phyloP scores from a whole-genome alignment of 2,329 filamentous ascomycete genomes.

The Nothophaeocryptopus gaeumannii region DNA sequence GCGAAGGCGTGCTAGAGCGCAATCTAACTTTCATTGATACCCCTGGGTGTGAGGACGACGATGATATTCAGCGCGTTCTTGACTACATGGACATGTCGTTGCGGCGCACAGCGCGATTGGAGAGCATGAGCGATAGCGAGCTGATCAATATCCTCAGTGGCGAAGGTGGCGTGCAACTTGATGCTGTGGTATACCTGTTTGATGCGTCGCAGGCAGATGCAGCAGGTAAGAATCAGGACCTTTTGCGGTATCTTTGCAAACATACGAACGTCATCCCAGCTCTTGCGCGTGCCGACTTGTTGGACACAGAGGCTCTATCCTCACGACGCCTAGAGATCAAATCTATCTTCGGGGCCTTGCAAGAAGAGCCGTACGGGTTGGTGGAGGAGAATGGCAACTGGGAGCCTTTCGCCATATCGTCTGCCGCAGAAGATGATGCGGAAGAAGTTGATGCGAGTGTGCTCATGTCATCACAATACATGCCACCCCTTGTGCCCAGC shows the following conservation, averaged over 20 bases:
- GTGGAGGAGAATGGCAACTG: neutral
- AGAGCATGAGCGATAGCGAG: conserved; percentile 67
- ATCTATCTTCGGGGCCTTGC: conserved; percentile 12
- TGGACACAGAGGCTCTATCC: conserved; percentile 17
- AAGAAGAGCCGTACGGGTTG: conserved; percentile 17
- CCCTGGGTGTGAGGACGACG: conserved; percentile 60
- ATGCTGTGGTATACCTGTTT: conserved; percentile 80
- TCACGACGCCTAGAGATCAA: conserved; percentile 19
- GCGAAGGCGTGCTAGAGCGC: conserved; percentile 77
- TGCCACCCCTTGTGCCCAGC: conserved; percentile 73
- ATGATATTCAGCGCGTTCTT: conserved; percentile 37
- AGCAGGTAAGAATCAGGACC: conserved; percentile 16
- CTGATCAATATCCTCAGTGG: conserved; percentile 75
- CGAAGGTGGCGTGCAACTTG: conserved; percentile 77
- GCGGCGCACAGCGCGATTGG: conserved; percentile 59
- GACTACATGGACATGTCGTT: conserved; percentile 70
- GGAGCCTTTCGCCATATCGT: conserved; percentile 72
- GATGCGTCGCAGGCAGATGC: conserved; percentile 4
- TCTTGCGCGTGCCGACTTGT: conserved; percentile 71
- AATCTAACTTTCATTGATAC: conserved; percentile 95
- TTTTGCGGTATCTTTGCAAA: conserved; percentile 51
- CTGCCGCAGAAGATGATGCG: conserved; percentile 64
- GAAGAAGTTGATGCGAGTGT: conserved; percentile 90
- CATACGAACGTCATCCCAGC: conserved; percentile 84
- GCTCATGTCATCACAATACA: conserved; percentile 87